Base-by-base conservation (phyloP, 306 rosid species). In the Cucurbita maxima region DNA sequence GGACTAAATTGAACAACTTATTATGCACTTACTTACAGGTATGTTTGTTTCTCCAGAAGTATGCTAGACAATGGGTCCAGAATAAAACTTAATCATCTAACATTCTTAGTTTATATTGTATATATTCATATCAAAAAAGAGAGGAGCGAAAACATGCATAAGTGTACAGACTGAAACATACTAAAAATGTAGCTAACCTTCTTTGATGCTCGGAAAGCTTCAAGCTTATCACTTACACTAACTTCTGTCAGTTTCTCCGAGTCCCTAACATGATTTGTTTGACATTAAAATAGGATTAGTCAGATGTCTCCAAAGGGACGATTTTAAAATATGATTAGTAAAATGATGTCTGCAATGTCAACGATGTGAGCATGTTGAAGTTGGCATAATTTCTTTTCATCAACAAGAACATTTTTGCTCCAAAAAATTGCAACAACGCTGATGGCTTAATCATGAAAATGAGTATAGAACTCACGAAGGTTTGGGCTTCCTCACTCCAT, bases 141-240 rank as follows among this genome's bases (percentile, higher is more conserved):
- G 20, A 16, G 9, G 56, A 16, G 15, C n/a, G 9, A 56, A 61
- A 38, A 38, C 25, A 61, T 61, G 5, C 51, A 64, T 10, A 19
- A 11, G 36, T 14, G 15, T 10, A 41, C 30, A 64, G 18, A 45
- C 19, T 67, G 38, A 15, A 67, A 13, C 37, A 12, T 44, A 67
- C 20, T 44, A 20, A 48, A 43, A 44, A 69, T 4, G 57, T 47
- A 47, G 44, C 73, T 69, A 73, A 95, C 99, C 96, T 95, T 95
- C 85, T 95, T 95, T 74, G 96, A 85, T 75, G 99, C 97, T 79
- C 99, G 87, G 58, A 95, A 95, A 50, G 87, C 83, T 79, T 95
- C 99, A 79, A 95, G 87, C 80, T 89, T 86, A 86, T 95, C 97
- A 77, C 99, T 89, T 76, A 80, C 96, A 30, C 92, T 88, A 80